phyloP scores from a whole-genome alignment of 495 filamentous ascomycete species.

The Barbatosphaeria neglecta region DNA sequence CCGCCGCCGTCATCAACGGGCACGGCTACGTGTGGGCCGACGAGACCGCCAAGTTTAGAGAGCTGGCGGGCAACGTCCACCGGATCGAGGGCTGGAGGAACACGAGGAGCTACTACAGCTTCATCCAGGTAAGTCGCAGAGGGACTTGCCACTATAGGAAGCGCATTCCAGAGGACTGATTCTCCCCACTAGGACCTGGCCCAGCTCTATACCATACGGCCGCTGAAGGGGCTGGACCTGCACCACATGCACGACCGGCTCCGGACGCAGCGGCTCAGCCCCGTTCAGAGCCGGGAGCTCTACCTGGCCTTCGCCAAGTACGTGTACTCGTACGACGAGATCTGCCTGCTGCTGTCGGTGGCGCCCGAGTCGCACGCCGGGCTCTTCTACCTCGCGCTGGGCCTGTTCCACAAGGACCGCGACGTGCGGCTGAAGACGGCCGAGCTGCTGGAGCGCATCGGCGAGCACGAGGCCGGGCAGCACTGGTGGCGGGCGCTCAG shows the following conservation, averaged over 20 bases:
- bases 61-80: constrained; percentile 79
- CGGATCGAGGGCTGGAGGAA: constrained; percentile 94
- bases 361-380: constrained; percentile 81
- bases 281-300: constrained; percentile 60
- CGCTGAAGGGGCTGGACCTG: constrained; percentile 74
- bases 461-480: constrained; percentile 75
- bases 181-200: constrained; percentile 56
- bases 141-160: too few relatives aligned
- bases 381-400: constrained; percentile 82
- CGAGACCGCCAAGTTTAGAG: constrained; percentile 64
- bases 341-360: constrained; percentile 76
- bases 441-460: constrained; percentile 71
- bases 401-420: constrained; percentile 80
- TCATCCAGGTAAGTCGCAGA: constrained; percentile 57
- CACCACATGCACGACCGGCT: constrained; percentile 87
- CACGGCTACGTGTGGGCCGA: constrained; percentile 95
- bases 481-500: constrained; percentile 87
- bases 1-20: constrained; percentile 40
- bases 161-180: too few relatives aligned
- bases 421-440: constrained; percentile 69
- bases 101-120: constrained; percentile 88
- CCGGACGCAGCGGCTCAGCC: constrained; percentile 60
- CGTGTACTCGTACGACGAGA: constrained; percentile 73
- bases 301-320: constrained; percentile 68
- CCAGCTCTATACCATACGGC: constrained; percentile 52